These are phyloP conservation scores for Schizochytrium sp. DNA, from an alignment of 108 stramenopile genomes.

Conservation along the genomic window DNA sequence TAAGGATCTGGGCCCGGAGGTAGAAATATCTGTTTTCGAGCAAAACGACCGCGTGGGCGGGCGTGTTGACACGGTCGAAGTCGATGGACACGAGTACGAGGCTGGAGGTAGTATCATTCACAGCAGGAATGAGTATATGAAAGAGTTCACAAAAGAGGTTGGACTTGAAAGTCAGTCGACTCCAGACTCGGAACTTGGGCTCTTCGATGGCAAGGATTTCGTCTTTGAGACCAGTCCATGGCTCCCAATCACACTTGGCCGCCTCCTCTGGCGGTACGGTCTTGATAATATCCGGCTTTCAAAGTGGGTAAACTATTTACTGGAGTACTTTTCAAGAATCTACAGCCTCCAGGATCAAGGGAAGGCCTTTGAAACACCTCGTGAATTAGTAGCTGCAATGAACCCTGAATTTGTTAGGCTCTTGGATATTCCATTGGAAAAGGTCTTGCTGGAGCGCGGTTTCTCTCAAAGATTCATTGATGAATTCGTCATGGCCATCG, in stretches of 20 bases:
- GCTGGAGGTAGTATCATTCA: conserved; percentile 1
- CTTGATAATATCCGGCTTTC: conserved; percentile 6
- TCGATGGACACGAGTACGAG: neutral
- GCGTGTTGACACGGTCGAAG: neutral
- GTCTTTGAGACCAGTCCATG: conserved; percentile 11
- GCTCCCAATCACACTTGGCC: neutral
- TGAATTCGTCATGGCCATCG: neutral
- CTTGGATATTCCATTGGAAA: neutral
- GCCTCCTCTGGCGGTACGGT: neutral
- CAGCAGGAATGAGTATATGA: neutral
- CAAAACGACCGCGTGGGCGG: neutral
- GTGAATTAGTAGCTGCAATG: conserved; percentile 7
- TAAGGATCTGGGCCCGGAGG: neutral
- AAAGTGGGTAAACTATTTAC: neutral
- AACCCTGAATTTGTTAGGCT: neutral
- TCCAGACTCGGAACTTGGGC: neutral
- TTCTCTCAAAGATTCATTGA: neutral
- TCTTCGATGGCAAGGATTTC: neutral
- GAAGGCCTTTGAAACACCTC: neutral
- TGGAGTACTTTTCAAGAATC: neutral
- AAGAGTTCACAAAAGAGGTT: neutral
- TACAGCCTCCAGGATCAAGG: neutral
- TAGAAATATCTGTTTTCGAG: neutral
- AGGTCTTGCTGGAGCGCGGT: neutral
- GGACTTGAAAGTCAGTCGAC: neutral